Evolutionary conservation across 163 green algal species (phyloP).

Genomic region (Botryococcus braunii): DNA sequence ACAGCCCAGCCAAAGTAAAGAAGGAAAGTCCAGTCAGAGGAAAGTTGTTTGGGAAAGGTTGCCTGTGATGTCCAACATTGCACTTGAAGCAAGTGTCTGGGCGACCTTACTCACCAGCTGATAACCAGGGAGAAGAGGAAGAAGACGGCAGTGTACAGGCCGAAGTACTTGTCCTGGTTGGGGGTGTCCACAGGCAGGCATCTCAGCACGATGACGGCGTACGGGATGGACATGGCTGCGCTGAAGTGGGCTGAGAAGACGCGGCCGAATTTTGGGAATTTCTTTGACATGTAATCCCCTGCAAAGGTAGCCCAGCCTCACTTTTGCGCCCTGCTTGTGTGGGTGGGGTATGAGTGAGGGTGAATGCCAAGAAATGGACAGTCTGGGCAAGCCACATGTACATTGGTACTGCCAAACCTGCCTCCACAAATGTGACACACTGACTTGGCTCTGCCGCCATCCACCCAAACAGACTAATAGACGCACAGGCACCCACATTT

Average conservation of each 20-base stretch:
- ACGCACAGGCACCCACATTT: too few relatives aligned
- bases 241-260: conserved; percentile 50
- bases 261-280: conserved; percentile 42
- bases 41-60: not conserved
- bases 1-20: too few relatives aligned
- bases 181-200: conserved; percentile 23
- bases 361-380: too few relatives aligned
- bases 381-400: too few relatives aligned
- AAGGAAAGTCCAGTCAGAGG: not conserved
- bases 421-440: too few relatives aligned
- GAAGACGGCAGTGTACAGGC: conserved; percentile 18
- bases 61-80: not conserved
- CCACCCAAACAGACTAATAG: too few relatives aligned
- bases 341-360: too few relatives aligned
- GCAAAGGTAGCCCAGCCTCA: conserved; percentile 9
- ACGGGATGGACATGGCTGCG: conserved; percentile 29
- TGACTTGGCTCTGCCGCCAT: too few relatives aligned
- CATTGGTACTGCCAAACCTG: too few relatives aligned
- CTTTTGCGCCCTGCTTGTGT: too few relatives aligned
- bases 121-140: conserved; percentile 36
- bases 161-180: conserved; percentile 2
- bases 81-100: too few relatives aligned
- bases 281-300: conserved; percentile 31
- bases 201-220: conserved; percentile 35
- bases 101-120: conserved; percentile 51